Percentiles rank a stretch among this genome's conserved stretches.
Conservation (phyloP, 768 basidiomycete genomes). For the Boletus eberwhitei region DNA sequence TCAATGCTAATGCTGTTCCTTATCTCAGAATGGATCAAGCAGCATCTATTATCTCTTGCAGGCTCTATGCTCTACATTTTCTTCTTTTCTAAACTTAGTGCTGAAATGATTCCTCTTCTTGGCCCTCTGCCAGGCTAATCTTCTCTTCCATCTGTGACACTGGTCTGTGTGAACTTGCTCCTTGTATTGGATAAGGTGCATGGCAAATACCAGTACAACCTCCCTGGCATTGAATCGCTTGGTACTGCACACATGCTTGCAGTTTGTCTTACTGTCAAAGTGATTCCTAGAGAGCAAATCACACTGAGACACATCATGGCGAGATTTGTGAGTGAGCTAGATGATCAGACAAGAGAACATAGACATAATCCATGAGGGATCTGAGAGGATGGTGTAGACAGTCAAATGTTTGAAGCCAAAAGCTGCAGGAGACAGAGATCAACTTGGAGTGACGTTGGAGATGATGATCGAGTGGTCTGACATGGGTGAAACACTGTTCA, state of each 20-base stretch:
- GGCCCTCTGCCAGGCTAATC: constrained; percentile 21
- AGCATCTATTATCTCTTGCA: constrained; percentile 72
- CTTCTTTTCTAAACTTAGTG: constrained; percentile 73
- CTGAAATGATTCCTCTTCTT: constrained; percentile 65
- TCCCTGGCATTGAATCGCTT: constrained; percentile 91
- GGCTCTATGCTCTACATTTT: constrained; percentile 74
- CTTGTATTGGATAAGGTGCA: constrained; percentile 78
- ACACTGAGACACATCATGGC: constrained; percentile 68
- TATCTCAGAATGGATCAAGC: constrained; percentile 80
- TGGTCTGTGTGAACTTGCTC: constrained; percentile 49
- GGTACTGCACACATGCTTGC: constrained; percentile 74
- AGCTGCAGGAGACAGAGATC: constrained; percentile 32
- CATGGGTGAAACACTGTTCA: constrained; percentile 51
- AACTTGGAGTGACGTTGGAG: constrained; percentile 66
- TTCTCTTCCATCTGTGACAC: constrained; percentile 24
- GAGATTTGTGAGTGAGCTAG: constrained; percentile 46
- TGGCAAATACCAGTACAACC: constrained; percentile 78
- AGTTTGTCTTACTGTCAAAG: constrained; percentile 46
- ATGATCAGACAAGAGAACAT: constrained; percentile 38
- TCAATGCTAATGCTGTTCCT: constrained; percentile 1
- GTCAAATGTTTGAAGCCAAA: constrained; percentile 52
- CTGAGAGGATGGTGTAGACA: constrained; percentile 46
- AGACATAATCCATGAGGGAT: constrained; percentile 41
- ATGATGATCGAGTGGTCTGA: constrained; percentile 71
- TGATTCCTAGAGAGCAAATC: constrained; percentile 42